Percentiles rank a stretch among this genome's conserved stretches.
Conservation (phyloP, 225 moss, liverwort and hornwort genomes). For the Thuidium tamariscinum region DNA sequence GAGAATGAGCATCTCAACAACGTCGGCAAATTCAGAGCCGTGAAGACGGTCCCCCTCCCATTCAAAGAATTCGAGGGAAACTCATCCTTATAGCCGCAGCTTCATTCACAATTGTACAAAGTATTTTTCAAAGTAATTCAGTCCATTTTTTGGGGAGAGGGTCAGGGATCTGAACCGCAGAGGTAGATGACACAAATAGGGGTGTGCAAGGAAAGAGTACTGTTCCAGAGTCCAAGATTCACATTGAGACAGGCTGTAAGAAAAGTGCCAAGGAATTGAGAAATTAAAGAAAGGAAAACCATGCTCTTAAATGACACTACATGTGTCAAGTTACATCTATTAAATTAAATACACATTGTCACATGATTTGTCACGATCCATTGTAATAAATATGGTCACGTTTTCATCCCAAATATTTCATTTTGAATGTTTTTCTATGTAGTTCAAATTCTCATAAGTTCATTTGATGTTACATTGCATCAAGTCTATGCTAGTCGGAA, state of each 20-base stretch:
- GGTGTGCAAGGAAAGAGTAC: too few relatives aligned
- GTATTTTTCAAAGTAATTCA: background rate
- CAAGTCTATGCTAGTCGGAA: too few relatives aligned
- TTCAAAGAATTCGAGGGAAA: constrained; percentile 43
- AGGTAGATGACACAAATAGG: background rate
- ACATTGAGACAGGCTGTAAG: background rate
- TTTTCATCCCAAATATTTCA: too few relatives aligned
- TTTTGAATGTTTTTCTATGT: too few relatives aligned
- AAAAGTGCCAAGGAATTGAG: background rate
- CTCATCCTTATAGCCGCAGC: background rate
- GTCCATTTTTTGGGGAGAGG: background rate
- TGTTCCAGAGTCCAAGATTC: background rate
- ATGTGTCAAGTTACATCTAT: too few relatives aligned
- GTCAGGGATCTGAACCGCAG: background rate
- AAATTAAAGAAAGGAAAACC: background rate
- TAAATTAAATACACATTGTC: too few relatives aligned
- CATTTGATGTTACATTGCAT: too few relatives aligned
- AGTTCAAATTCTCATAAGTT: too few relatives aligned
- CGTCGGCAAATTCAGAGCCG: constrained; percentile 38
- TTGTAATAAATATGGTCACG: too few relatives aligned
- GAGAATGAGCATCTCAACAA: constrained; percentile 55
- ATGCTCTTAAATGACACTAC: background rate
- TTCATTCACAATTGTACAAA: background rate
- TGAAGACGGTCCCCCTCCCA: constrained; percentile 41
- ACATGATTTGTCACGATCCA: too few relatives aligned